Percentiles rank a stretch among this genome's conserved stretches.
These are phyloP conservation scores for Salix brachista DNA, from an alignment of 345 rosid genomes.

Conservation along the genomic window DNA sequence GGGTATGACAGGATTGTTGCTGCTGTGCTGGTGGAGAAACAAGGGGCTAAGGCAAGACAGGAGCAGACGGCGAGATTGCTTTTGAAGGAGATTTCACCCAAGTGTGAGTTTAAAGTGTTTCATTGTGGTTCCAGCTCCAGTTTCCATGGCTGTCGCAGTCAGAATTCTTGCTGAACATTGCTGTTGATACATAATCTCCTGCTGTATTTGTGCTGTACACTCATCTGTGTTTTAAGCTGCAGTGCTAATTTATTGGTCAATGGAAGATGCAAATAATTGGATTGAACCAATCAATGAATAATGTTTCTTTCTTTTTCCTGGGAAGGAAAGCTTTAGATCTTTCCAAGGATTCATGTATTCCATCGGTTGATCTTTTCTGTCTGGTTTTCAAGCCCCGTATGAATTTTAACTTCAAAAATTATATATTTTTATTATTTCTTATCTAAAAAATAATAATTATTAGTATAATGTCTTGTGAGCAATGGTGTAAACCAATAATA, in stretches of 20 bases:
- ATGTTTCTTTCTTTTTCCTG: neutral
- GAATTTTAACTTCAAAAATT: too few species aligned
- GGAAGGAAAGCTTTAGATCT: neutral
- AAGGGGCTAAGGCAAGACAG: constrained; percentile 58
- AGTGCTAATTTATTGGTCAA: neutral
- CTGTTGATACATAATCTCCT: neutral
- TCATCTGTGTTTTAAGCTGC: neutral
- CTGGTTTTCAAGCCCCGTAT: neutral
- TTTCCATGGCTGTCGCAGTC: neutral
- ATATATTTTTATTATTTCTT: too few species aligned
- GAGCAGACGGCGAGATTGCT: constrained; percentile 66
- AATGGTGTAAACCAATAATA: too few species aligned
- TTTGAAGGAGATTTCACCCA: constrained; percentile 56
- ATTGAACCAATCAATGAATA: neutral
- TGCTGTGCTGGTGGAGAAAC: constrained; percentile 79
- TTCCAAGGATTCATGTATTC: neutral
- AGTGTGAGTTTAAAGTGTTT: constrained; percentile 62
- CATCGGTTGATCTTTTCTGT: neutral
- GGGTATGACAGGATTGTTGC: constrained; percentile 67
- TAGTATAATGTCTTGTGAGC: too few species aligned
- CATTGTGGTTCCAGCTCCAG: constrained; percentile 35
- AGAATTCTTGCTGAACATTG: neutral
- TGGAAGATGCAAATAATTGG: neutral
- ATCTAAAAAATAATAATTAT: too few species aligned
- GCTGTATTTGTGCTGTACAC: neutral